These are phyloP conservation scores for Krasilnikovozyma curviuscula DNA, from an alignment of 768 basidiomycete genomes.

Conservation along the genomic window DNA sequence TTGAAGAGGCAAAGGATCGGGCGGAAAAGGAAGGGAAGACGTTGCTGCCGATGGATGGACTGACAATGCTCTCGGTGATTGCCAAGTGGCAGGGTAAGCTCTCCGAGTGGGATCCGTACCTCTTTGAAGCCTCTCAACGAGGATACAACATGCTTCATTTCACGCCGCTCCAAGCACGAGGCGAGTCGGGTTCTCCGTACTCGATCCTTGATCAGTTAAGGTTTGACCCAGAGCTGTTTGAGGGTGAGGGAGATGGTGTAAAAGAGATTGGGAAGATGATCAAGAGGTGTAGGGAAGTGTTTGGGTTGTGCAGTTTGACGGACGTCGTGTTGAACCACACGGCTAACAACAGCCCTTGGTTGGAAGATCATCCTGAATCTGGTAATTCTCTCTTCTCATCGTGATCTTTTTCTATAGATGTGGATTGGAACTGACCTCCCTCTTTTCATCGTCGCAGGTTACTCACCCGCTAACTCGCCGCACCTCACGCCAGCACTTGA, in stretches of 20 bases:
- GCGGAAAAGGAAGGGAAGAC: constrained; percentile 35
- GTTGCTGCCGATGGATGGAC: constrained; percentile 61
- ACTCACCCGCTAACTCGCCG: constrained; percentile 73
- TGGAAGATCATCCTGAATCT: constrained; percentile 84
- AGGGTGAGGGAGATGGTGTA: constrained; percentile 33
- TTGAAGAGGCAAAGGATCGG: constrained; percentile 15
- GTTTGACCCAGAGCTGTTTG: constrained; percentile 50
- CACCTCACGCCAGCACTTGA: constrained; percentile 84
- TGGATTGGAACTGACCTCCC: neutral
- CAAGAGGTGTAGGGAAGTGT: constrained; percentile 55
- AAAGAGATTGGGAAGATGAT: constrained; percentile 45
- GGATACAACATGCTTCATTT: constrained; percentile 99
- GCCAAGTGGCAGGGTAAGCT: constrained; percentile 97
- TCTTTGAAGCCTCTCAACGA: constrained; percentile 62
- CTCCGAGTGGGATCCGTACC: constrained; percentile 53
- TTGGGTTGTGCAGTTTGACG: constrained; percentile 70
- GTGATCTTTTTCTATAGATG: neutral
- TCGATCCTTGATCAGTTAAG: constrained; percentile 71
- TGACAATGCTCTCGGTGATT: constrained; percentile 72
- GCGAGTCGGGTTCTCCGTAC: constrained; percentile 77
- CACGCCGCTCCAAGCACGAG: constrained; percentile 82
- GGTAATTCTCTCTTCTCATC: constrained; percentile 32
- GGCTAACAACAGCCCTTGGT: constrained; percentile 80
- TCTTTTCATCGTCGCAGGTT: constrained; percentile 36
- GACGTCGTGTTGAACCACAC: constrained; percentile 98